Percentiles rank a stretch among this genome's conserved stretches.
These are phyloP conservation scores for Chaetomiaceae sp. DNA, from an alignment of 2,329 filamentous ascomycete genomes.

Conservation along the genomic window DNA sequence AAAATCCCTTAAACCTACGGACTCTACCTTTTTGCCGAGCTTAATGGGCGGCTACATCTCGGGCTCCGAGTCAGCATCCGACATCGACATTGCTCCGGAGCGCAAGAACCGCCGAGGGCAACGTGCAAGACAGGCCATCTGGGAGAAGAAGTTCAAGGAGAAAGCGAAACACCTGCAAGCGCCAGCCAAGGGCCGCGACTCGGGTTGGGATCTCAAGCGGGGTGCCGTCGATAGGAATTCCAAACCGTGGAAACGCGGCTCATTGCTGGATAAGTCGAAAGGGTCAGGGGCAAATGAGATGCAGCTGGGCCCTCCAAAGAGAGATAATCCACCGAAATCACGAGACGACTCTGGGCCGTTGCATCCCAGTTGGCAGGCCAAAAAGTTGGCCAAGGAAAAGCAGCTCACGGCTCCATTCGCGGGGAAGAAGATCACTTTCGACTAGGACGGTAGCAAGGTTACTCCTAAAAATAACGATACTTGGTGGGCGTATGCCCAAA, in stretches of 20 bases:
- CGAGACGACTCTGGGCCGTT: conserved; percentile 41
- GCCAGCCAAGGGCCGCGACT: conserved; percentile 31
- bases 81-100: conserved; percentile 57
- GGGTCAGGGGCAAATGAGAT: conserved; percentile 12
- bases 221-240: conserved; percentile 48
- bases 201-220: conserved; percentile 55
- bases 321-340: conserved; percentile 16
- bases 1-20: conserved; percentile 23
- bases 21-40: conserved; percentile 66
- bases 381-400: conserved; percentile 56
- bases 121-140: conserved; percentile 70
- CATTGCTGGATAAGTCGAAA: conserved; percentile 22
- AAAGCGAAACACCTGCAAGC: conserved; percentile 60
- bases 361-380: conserved; percentile 63
- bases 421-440: conserved; percentile 55
- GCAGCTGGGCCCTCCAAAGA: conserved; percentile 11
- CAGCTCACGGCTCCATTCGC: conserved; percentile 47
- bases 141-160: conserved; percentile 73
- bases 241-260: conserved; percentile 46
- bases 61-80: conserved; percentile 66
- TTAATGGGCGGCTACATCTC: conserved; percentile 78
- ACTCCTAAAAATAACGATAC: not conserved
- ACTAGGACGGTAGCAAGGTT: not conserved
- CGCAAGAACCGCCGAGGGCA: conserved; percentile 75
- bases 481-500: not conserved